Conservation (phyloP, 352 stramenopile genomes). For the Pythium rishiriense region DNA sequence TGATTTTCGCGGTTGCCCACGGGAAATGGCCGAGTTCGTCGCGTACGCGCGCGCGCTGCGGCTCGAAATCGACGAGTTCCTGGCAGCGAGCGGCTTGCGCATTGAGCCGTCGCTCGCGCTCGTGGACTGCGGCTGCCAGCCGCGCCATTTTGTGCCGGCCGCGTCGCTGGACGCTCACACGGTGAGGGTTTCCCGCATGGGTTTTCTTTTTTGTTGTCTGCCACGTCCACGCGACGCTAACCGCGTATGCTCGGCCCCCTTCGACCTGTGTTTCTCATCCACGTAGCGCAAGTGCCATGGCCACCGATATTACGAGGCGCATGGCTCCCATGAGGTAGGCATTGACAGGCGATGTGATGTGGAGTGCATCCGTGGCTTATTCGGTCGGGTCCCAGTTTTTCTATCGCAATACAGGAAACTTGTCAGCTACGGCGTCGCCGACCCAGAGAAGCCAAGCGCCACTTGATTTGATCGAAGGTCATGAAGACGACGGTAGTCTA, state of each 20-base stretch:
- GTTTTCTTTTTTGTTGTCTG: too few relatives aligned
- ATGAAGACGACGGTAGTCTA: conserved; percentile 2
- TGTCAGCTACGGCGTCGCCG: neutral
- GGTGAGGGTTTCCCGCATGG: conserved; percentile 5
- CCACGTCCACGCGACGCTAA: neutral
- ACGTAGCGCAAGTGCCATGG: conserved; percentile 10
- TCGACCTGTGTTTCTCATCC: neutral
- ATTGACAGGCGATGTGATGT: too few relatives aligned
- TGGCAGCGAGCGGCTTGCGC: conserved; percentile 3
- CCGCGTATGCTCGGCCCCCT: neutral
- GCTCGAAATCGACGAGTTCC: conserved; percentile 12
- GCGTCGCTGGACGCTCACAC: conserved; percentile 13
- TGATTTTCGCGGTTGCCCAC: neutral
- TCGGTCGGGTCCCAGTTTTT: conserved; percentile 6
- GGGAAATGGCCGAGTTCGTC: conserved; percentile 17
- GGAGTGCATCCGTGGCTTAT: neutral
- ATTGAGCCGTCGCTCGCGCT: conserved; percentile 1
- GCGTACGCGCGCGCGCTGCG: conserved; percentile 9
- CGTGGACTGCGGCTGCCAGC: conserved; percentile 8
- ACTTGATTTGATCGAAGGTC: neutral
- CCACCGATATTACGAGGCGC: neutral
- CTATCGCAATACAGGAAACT: neutral
- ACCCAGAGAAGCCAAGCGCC: neutral
- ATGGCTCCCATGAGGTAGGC: conserved; percentile 2
- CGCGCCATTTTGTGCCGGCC: conserved; percentile 17